Conservation (phyloP, 805 yeast genomes). For the Wickerhamiella allomyrinae region DNA sequence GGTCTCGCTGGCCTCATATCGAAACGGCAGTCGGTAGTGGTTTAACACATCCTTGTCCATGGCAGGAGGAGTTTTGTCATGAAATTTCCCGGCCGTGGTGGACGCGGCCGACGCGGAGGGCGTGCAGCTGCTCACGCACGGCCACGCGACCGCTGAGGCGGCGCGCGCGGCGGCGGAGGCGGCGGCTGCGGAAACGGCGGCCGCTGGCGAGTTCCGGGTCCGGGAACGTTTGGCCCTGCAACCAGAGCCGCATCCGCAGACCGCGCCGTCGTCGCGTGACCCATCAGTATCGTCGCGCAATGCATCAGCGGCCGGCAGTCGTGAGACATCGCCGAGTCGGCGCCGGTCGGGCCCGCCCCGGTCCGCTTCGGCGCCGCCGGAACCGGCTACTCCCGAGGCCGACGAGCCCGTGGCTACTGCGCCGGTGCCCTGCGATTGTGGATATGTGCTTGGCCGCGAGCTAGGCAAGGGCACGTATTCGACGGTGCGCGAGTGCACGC, state of each 20-base stretch:
- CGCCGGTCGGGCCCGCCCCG: neutral
- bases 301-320: neutral
- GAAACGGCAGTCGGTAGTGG: no score
- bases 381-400: neutral
- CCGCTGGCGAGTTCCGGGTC: neutral
- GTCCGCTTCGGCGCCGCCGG: neutral
- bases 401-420: neutral
- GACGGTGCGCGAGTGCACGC: slow-evolving; percentile 30
- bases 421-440: slow-evolving; percentile 8
- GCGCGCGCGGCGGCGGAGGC: neutral
- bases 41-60: no score
- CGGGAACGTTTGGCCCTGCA: neutral
- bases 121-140: neutral
- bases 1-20: neutral
- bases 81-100: no score
- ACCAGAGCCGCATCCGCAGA: neutral
- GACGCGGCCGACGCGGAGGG: neutral
- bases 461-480: slow-evolving; percentile 33
- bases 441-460: slow-evolving; percentile 21
- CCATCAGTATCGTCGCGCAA: neutral
- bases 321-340: neutral
- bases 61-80: no score
- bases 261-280: neutral
- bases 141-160: neutral
- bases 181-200: neutral